Conservation (phyloP, 805 yeast species). For the Saccharomycopsis oosterbeekiorum region DNA sequence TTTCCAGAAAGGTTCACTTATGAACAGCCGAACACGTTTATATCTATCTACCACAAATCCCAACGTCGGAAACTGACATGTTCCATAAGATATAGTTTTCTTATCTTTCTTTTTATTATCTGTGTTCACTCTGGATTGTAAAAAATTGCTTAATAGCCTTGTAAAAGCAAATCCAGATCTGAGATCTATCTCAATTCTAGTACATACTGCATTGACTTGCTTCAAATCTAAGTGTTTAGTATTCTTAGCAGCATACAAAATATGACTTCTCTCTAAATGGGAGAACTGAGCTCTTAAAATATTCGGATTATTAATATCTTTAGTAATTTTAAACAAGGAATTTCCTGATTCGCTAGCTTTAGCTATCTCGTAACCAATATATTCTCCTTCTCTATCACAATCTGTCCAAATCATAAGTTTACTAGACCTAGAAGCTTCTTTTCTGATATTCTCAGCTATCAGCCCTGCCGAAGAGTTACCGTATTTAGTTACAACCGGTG, state of each 20-base stretch:
- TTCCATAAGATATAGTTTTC: constrained; percentile 65
- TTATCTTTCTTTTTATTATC: constrained; percentile 7
- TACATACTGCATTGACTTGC: constrained; percentile 74
- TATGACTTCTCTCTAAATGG: constrained; percentile 71
- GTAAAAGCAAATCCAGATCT: constrained; percentile 88
- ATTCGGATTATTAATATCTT: constrained; percentile 34
- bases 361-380: constrained; percentile 76
- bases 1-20: constrained; percentile 75
- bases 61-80: constrained; percentile 93
- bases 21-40: constrained; percentile 60
- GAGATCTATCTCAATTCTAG: constrained; percentile 79
- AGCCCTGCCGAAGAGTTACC: neutral
- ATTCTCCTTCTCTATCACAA: constrained; percentile 95
- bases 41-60: constrained; percentile 94
- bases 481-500: constrained; percentile 41
- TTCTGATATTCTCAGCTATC: constrained; percentile 27
- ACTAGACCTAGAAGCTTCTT: constrained; percentile 52
- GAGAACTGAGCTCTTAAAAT: constrained; percentile 77
- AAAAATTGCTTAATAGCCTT: constrained; percentile 28
- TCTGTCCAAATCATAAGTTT: constrained; percentile 93
- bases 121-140: constrained; percentile 7
- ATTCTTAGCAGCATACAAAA: constrained; percentile 60
- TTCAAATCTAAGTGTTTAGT: constrained; percentile 56
- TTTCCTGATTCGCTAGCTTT: constrained; percentile 42
- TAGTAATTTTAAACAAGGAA: constrained; percentile 30